Evolutionary conservation across 1,139 yeast species (phyloP), one percentile per base, ranked within the genome.

Genomic region (Meyerozyma guilliermondii): DNA sequence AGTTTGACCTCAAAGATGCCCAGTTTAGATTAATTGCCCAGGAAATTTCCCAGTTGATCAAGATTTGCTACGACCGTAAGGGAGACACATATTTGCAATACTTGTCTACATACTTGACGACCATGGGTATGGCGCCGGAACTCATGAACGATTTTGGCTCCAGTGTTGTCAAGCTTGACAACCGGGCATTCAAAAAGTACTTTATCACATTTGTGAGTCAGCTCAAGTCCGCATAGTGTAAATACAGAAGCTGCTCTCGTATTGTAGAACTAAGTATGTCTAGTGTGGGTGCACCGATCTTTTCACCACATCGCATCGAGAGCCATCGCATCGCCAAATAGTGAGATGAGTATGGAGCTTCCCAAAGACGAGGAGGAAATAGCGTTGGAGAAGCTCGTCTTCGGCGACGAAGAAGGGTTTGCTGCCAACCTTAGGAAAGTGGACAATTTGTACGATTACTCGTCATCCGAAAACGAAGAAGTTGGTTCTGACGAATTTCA

Each of bases 321-420:
- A n/a, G n/a, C n/a, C n/a, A n/a, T 29, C 33, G 33, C 33, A 29
- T 13, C 33, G 16, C 33, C 10, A 16, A 14, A n/a, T 14, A 6
- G 33, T 13, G 14, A 26, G 7, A 26, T 5, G 23, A 35, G n/a
- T 16, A 26, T 24, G 33, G 30, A 13, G 33, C n/a, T 31, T 17
- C 84, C 85, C 30, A 89, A 92, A 52, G 95, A 87, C 59, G 84
- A 78, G 41, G 96, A 88, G 56, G 98, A 91, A 60, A 49, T 83
- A 37, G 76, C 70, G 44, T 74, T 92, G 40, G 96, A 91, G 50
- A 86, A 80, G 59, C 71, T 87, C 16, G 96, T 94, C 5, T 92
- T 94, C 64, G 98, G 98, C 17, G 98, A 92, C 59, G 56, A 74
- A 2, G 82, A 81, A 36, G 94, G 92, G 24, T 89, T 91, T 60